Evolutionary conservation across 108 stramenopile species (phyloP), one percentile per base, ranked within the genome.

Genomic region (Nitzschia sp.): DNA sequence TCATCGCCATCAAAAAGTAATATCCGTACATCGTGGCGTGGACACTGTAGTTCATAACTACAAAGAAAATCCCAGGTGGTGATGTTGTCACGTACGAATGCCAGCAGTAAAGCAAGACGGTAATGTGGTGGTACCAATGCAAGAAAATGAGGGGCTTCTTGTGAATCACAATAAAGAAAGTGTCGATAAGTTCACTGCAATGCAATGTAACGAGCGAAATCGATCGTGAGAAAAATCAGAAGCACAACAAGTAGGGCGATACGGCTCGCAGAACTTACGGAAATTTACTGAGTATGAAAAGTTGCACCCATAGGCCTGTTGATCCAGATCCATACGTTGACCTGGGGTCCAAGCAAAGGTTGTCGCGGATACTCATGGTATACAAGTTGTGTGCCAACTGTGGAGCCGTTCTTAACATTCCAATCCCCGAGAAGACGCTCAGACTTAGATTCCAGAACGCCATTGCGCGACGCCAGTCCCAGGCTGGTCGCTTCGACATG

Each of bases 21-120:
- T 99, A 99, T 23, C 85, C 80, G 85, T 99, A 99, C 99, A 99
- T 99, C 59, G 96, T 73, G 31, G 96, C 94, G 64, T 99, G 99
- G 19, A 99, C 99, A 29, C 87, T 71, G 83, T 98, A 99, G 80
- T 99, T 99, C 98, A 99, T 98, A n/a, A 93, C 95, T 21, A 94
- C 91, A 75, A 99, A 99, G 85, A 96, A 95, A 36, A 99, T 80
- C 23, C 97, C 98, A n/a, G 80, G 66, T 61, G 94, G 86, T n/a
- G 89, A 73, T 48, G 79, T 83, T 58, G 88, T 86, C 22, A 89
- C 96, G 77, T 97, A 99, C 44, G 90, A 85, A 77, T 95, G 92
- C 97, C 97, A 99, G 89, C 96, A 96, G 83, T 93, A 99, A 4
- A 97, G 80, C 23, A 99, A 74, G 19, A 99, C 98, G 27, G 98